These are phyloP conservation scores for Cudoniella acicularis DNA, from an alignment of 495 filamentous ascomycete genomes.

Conservation along the genomic window DNA sequence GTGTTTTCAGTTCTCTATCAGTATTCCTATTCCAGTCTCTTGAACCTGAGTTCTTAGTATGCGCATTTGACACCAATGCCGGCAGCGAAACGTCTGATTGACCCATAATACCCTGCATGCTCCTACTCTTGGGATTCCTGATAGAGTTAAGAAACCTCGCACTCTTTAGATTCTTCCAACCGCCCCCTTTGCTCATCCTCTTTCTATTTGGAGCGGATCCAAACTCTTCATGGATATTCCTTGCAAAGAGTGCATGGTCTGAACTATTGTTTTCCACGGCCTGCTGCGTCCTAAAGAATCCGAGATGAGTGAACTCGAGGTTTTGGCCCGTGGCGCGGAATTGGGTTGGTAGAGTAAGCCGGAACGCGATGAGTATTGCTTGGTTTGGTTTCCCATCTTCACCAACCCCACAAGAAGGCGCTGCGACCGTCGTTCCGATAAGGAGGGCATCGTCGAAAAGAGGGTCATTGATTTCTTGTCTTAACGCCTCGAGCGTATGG, in stretches of 20 bases:
- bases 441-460: slow-evolving; percentile 42
- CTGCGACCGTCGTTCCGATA: slow-evolving; percentile 32
- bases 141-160: neutral
- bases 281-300: slow-evolving; percentile 48
- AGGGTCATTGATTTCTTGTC: slow-evolving; percentile 34
- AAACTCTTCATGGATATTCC: slow-evolving; percentile 42
- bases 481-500: slow-evolving; percentile 34
- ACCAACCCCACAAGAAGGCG: slow-evolving; percentile 33
- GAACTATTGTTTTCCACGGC: slow-evolving; percentile 39
- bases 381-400: slow-evolving; percentile 25
- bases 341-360: slow-evolving; percentile 43
- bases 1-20: neutral
- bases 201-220: slow-evolving; percentile 32
- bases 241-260: slow-evolving; percentile 39
- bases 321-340: slow-evolving; percentile 28
- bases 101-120: neutral
- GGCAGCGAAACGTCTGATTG: neutral
- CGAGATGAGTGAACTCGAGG: slow-evolving; percentile 41
- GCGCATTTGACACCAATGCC: neutral
- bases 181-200: neutral
- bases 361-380: slow-evolving; percentile 39
- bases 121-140: neutral
- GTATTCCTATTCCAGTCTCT: neutral
- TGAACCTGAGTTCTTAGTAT: neutral
- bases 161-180: neutral